phyloP scores from a whole-genome alignment of 192 early-diverging fungal genomes.

The Helicostylum pulchrum region DNA sequence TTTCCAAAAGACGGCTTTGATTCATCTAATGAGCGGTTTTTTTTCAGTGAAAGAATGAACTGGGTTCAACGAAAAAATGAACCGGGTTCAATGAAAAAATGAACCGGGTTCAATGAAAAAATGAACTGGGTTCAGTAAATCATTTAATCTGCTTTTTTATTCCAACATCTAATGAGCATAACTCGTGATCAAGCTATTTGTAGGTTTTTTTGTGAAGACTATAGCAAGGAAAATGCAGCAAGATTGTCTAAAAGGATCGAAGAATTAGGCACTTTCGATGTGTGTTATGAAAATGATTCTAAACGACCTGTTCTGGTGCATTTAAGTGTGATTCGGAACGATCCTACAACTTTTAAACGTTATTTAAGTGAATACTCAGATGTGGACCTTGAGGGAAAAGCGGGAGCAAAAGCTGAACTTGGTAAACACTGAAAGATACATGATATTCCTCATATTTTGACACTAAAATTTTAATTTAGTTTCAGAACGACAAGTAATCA shows the following conservation, averaged over 20 bases:
- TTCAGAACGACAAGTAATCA: conserved; percentile 3
- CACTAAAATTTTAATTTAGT: conserved; percentile 7
- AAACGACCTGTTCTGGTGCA: not conserved
- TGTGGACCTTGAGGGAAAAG: not conserved
- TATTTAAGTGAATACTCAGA: too few species aligned
- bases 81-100: too few species aligned
- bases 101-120: not conserved
- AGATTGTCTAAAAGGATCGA: conserved; percentile 3
- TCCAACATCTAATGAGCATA: conserved; percentile 12
- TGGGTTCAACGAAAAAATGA: too few species aligned
- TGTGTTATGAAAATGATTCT: conserved; percentile 6
- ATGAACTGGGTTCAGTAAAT: not conserved
- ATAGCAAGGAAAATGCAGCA: conserved; percentile 5
- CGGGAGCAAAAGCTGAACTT: not conserved
- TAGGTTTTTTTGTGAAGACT: conserved; percentile 2
- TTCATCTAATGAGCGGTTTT: not conserved
- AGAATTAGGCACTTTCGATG: conserved; percentile 5
- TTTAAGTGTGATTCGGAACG: too few species aligned
- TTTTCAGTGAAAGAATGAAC: not conserved
- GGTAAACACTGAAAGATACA: not conserved
- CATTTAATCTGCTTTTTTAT: conserved; percentile 2
- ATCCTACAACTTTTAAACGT: too few species aligned
- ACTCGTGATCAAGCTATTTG: conserved; percentile 7
- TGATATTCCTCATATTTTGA: conserved; percentile 2
- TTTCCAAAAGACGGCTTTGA: not conserved